Evolutionary conservation across 108 stramenopile species (phyloP).

Genomic region (Schizochytrium sp.): DNA sequence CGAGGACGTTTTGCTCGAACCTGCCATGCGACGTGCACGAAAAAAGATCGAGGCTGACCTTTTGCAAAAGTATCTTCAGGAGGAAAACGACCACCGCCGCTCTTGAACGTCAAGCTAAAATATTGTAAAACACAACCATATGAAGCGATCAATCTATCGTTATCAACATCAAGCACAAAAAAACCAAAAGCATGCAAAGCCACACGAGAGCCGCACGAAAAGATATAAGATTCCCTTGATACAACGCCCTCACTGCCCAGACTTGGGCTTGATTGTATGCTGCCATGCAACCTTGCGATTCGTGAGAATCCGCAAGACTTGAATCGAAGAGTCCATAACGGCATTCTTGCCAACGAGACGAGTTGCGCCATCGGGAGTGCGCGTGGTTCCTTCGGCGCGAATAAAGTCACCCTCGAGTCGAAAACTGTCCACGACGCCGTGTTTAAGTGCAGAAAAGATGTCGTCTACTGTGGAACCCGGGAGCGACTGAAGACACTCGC

Average conservation of each 20-base stretch:
- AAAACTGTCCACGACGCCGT: background rate
- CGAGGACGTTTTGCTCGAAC: background rate
- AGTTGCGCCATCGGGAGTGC: background rate
- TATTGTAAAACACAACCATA: no score
- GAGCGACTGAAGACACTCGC: background rate
- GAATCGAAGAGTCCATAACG: background rate
- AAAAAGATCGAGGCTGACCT: background rate
- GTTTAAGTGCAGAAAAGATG: slow-evolving; percentile 16
- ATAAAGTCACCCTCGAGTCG: slow-evolving; percentile 22
- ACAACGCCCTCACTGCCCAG: background rate
- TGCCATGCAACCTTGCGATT: background rate
- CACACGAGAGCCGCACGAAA: no score
- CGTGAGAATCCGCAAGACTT: background rate
- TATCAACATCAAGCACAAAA: no score
- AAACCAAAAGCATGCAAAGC: no score
- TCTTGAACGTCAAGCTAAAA: no score
- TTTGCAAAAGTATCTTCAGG: background rate
- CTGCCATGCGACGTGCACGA: background rate
- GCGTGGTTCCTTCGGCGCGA: slow-evolving; percentile 16
- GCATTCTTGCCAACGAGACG: background rate
- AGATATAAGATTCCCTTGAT: no score
- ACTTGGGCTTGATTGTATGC: background rate
- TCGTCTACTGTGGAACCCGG: slow-evolving; percentile 19
- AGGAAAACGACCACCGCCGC: background rate
- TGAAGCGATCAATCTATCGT: no score